phyloP scores from a whole-genome alignment of 305 asterid species.

The Rubia balearica region DNA sequence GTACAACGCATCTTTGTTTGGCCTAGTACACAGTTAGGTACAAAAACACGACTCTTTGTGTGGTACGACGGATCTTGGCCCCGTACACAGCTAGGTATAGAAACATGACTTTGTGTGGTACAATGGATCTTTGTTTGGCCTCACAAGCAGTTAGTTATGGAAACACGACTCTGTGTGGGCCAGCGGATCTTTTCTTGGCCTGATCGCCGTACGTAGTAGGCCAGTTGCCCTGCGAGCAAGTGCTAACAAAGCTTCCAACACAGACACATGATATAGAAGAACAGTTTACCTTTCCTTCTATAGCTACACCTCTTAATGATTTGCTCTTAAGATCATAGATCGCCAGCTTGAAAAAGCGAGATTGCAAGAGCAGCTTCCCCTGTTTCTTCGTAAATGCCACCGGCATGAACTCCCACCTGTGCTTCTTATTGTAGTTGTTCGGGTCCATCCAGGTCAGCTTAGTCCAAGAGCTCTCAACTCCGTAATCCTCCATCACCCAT shows the following conservation, averaged over 20 bases:
- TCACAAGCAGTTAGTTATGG: no score
- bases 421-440: no score
- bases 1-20: no score
- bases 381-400: neutral
- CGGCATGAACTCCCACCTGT: neutral
- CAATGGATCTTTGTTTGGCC: no score
- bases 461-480: constrained; percentile 8
- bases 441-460: neutral
- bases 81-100: no score
- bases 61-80: no score
- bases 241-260: neutral
- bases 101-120: no score
- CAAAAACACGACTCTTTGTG: no score
- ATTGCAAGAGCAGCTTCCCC: neutral
- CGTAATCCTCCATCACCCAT: constrained; percentile 4
- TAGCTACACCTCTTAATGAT: neutral
- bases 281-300: neutral
- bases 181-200: no score
- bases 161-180: no score
- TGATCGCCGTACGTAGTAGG: neutral
- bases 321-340: neutral
- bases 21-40: no score
- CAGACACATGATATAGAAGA: neutral
- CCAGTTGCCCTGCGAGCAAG: neutral
- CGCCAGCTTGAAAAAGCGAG: neutral